Percentiles rank a stretch among this genome's conserved stretches.
Conservation (phyloP, 164 flowering plant species). For the Amborella trichopoda region DNA sequence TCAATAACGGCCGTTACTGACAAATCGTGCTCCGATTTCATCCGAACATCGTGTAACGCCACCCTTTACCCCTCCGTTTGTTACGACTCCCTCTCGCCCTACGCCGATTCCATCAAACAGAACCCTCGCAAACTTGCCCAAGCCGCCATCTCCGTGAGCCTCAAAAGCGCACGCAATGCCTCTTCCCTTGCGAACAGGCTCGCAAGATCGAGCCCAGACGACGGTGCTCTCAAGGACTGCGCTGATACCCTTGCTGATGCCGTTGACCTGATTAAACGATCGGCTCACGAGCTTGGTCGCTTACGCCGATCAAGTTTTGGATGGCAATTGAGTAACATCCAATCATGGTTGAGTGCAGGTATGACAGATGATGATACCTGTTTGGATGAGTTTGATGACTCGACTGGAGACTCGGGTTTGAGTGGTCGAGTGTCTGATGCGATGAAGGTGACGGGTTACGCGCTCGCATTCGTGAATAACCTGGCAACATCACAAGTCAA, state of each 20-base stretch:
- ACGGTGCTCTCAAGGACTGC: conserved; percentile 61
- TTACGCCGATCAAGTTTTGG: conserved; percentile 16
- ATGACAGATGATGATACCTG: conserved; percentile 42
- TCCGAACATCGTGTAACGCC: not conserved
- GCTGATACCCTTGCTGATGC: conserved; percentile 46
- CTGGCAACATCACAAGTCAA: no score
- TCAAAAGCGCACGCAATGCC: not conserved
- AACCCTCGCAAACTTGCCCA: not conserved
- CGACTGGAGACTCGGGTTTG: not conserved
- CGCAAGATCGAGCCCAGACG: no score
- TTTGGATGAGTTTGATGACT: not conserved
- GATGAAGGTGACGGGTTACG: not conserved
- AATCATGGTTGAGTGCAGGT: conserved; percentile 97
- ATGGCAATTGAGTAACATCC: conserved; percentile 67
- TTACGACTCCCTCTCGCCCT: not conserved
- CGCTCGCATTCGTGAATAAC: not conserved
- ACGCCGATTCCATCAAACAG: not conserved
- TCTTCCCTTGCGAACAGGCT: no score
- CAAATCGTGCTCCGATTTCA: no score
- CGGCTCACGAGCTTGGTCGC: conserved; percentile 41
- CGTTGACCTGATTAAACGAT: conserved; percentile 48
- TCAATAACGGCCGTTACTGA: no score
- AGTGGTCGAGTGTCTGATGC: not conserved
- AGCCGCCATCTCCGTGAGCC: conserved; percentile 3
- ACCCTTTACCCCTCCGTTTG: conserved; percentile 4